Conservation (phyloP, 1,284 basidiomycete genomes). For the Amylostereum chailletii region DNA sequence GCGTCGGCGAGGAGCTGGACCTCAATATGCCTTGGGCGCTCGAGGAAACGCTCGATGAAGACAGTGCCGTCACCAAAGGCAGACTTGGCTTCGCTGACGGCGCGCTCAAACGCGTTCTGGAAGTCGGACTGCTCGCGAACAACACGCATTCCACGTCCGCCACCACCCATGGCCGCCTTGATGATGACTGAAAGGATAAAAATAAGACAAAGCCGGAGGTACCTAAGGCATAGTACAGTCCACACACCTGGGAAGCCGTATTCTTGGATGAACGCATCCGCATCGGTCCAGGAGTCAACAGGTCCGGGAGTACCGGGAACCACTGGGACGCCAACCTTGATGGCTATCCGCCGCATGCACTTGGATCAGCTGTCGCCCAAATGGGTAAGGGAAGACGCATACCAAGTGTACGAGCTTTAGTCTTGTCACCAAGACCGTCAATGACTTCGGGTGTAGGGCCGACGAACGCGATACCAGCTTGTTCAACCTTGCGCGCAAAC, state of each 20-base stretch:
- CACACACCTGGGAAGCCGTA: slow-evolving; percentile 85
- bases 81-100: slow-evolving; percentile 90
- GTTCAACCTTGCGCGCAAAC: slow-evolving; percentile 95
- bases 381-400: slow-evolving; percentile 11
- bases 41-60: slow-evolving; percentile 97
- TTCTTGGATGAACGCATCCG: slow-evolving; percentile 85
- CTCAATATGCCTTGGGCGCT: slow-evolving; percentile 95
- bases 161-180: slow-evolving; percentile 98
- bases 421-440: slow-evolving; percentile 97
- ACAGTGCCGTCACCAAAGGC: slow-evolving; percentile 98
- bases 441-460: slow-evolving; percentile 96
- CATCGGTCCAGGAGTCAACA: slow-evolving; percentile 78
- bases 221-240: background rate
- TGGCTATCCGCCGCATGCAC: slow-evolving; percentile 38
- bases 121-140: slow-evolving; percentile 91
- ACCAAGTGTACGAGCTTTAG: slow-evolving; percentile 89
- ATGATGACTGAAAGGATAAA: slow-evolving; percentile 63
- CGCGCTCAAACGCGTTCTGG: slow-evolving; percentile 85
- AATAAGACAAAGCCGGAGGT: background rate
- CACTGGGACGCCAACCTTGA: slow-evolving; percentile 87
- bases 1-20: slow-evolving; percentile 92
- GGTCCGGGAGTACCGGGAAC: slow-evolving; percentile 97
- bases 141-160: slow-evolving; percentile 98
- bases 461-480: slow-evolving; percentile 95
- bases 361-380: slow-evolving; percentile 1